Base-by-base conservation (phyloP, 345 rosid genomes). In the Moricandia arvensis region DNA sequence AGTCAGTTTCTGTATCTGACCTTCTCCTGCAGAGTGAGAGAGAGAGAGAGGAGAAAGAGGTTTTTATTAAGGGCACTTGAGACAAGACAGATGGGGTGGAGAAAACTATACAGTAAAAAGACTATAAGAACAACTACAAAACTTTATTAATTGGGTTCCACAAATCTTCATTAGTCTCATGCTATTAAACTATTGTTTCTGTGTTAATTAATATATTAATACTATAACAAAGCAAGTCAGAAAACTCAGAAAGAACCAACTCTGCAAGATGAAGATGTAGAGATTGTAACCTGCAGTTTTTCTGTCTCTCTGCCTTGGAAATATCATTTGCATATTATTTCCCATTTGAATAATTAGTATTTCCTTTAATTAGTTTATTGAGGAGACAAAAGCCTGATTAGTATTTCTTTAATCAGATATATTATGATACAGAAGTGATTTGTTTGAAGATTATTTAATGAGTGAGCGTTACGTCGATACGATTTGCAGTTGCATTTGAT, bases 271-370 rank as follows among this genome's bases (percentile, higher is more conserved):
- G 69, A 33, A 68, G 79, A 57, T 53, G 47, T 49, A 64, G 82
- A 80, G 67, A 73, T 64, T 77, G 65, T 71, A 80, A 73, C 81
- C 90, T 85, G 83, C 81, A 83, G 85, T 83, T 72, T 58, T 66
- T 75, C 73, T 71, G 80, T 86, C 78, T 62, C 21, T 7, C 21
- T 78, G 77, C 83, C 63, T 85, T 82, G 85, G 86, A 74, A 87
- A 63, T 70, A 61, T 15, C 71, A 70, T 37, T 55, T 12, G 11
- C 47, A 74, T 66, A 30, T 74, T 63, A 27, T 63, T 34, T 62
- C 37, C 37, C 18, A 69, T 58, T 21, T 69, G 4, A 11, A n/a
- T 55, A 63, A 8, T 51, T 6, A 6, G 3, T 54, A 5, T 63
- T 29, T 8, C 26, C 69, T 18, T 63, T 55, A 5, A 43, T 70